Evolutionary conservation across 1,284 basidiomycete species (phyloP), one percentile per base, ranked within the genome.

Genomic region (Tranzscheliella williamsii): DNA sequence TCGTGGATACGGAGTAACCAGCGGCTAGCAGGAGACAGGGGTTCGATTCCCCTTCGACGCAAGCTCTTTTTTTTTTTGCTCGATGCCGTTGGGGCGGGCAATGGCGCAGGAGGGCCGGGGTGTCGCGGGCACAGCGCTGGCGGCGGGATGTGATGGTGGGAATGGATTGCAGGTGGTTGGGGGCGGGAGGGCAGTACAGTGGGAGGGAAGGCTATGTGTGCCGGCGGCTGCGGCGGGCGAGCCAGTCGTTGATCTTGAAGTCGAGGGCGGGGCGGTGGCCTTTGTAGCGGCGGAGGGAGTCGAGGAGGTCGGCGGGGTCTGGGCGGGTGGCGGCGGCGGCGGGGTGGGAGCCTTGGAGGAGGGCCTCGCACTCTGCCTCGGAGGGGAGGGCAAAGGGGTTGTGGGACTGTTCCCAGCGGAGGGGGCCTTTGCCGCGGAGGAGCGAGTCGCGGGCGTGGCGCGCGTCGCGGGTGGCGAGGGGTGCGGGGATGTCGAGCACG

Each of bases 321-420:
- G 71, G 54, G 21, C 36, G 44, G 21, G 66, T 56, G 22, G 61
- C 61, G 12, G 70, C 70, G 1, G 70, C 55, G 0, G 70, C 73
- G 0, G 73, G 73, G 41, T 77, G 75, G 30, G 29, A 50, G 7
- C 75, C 75, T 24, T 67, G 58, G 17, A 61, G 26, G 24, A 77
- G 52, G 2, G 73, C 72, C 0, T 51, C 66, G 29, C 62, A 55
- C 54, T 77, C 75, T 2, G 75, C 75, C 46, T 77, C 75, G 21
- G 44, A 52, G 2, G 75, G 75, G 0, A 77, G 58, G 5, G 74
- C 72, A 40, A 72, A 72, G 5, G 40, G 43, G 33, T 77, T 77
- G 53, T 62, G 53, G 24, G 38, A 43, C 45, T 61, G 66, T 29
- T 68, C 53, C 75, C 75, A 77, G 24, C 50, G 46, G 20, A 72